phyloP scores from a whole-genome alignment of 2,329 filamentous ascomycete genomes.

The Diaporthe longicolla region DNA sequence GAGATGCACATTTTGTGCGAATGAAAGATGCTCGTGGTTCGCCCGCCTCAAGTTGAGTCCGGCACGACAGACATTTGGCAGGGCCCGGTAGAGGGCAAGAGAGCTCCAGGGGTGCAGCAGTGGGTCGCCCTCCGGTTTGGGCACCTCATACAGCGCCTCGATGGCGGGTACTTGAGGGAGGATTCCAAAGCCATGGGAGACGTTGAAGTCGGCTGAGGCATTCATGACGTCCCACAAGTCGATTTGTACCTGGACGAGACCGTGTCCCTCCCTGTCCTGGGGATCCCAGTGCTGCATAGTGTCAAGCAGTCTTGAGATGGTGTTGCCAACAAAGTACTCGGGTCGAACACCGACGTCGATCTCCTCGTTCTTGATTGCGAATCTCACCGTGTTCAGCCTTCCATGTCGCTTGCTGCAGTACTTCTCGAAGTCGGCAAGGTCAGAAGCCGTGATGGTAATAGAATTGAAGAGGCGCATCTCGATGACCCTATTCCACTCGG shows the following conservation, averaged over 20 bases:
- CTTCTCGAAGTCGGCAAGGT: not conserved
- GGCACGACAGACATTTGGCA: not conserved
- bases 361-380: no score
- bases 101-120: not conserved
- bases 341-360: not conserved
- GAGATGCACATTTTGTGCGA: no score
- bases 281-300: not conserved
- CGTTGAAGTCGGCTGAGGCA: no score
- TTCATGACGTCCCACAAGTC: not conserved
- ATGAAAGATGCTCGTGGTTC: not conserved
- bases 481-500: not conserved
- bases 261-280: not conserved
- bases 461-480: not conserved
- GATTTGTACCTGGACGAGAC: not conserved
- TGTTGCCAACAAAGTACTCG: not conserved
- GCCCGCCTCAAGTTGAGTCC: not conserved
- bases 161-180: not conserved
- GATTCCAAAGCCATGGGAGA: not conserved
- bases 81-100: not conserved
- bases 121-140: not conserved
- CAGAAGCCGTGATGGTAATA: not conserved
- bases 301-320: not conserved
- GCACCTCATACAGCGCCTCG: not conserved
- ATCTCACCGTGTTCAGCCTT: not conserved
- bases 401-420: not conserved